Base-by-base conservation (phyloP, 2,329 filamentous ascomycete genomes). In the Neofusicoccum parvum region DNA sequence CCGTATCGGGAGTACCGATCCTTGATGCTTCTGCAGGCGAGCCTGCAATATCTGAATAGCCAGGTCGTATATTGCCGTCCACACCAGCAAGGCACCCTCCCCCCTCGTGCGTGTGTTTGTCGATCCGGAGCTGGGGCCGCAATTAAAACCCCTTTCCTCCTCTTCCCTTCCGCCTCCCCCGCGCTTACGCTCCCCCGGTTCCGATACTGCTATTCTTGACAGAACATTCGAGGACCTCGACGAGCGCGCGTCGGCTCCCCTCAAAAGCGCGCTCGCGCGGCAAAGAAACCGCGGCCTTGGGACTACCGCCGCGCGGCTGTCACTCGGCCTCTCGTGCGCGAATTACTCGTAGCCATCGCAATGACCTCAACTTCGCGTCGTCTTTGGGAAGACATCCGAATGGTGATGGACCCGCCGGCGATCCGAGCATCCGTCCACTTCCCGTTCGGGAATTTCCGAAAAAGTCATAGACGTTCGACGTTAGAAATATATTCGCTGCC, bases 11-110 rank as follows among this genome's bases (percentile, higher is more conserved):
- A 17, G n/a, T 49, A 49, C 14, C 12, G 17, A 23, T 12, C 46
- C 46, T 49, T 49, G 46, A 49, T n/a, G n/a, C 23, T 34, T 51
- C 49, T 51, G 49, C 9, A 51, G 49, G 49, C 49, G 49, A 51
- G 11, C 12, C 5, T 34, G 49, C 49, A 51, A 51, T 27, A 36
- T 7, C 27, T 23, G 27, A 49, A 49, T 27, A 49, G 17, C 17
- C 20, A n/a, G 46, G 9, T 49, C 46, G 14, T 49, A 27, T 49
- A 49, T 49, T 49, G 20, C 20, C 46, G n/a, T 27, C 9, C 17
- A 27, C 27, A 7, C 27, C 5, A 32, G 27, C 27, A 32, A 32
- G 27, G 27, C 27, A 32, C 27, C 5, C 27, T 27, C 46, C 46
- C 46, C 14, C 39, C 12, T n/a, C 17, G 15, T 46, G 9, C 34